phyloP scores from a whole-genome alignment of 192 early-diverging fungal genomes.

The Backusella luteola region DNA sequence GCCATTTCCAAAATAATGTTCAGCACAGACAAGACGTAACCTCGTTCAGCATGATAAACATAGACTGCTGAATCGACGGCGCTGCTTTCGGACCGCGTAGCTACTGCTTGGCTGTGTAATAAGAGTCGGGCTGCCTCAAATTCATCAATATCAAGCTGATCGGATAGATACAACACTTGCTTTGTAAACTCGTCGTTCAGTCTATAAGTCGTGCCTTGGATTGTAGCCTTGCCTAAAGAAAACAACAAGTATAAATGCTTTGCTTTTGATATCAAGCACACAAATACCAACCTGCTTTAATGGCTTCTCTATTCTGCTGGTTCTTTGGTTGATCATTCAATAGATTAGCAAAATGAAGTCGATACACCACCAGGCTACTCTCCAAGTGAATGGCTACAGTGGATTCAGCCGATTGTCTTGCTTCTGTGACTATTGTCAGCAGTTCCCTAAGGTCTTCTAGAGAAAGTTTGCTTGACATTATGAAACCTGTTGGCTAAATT shows the following conservation, averaged over 20 bases:
- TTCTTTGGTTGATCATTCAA: neutral
- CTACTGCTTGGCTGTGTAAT: constrained; percentile 39
- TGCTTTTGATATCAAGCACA: neutral
- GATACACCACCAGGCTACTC: neutral
- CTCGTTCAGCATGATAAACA: constrained; percentile 65
- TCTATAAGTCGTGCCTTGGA: constrained; percentile 58
- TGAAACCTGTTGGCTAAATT: neutral
- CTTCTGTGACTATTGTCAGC: neutral
- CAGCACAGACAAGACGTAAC: constrained; percentile 56
- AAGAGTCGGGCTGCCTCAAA: constrained; percentile 64
- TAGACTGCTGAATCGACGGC: constrained; percentile 62
- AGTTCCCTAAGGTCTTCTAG: neutral
- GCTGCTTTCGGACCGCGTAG: constrained; percentile 8
- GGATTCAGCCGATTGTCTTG: neutral
- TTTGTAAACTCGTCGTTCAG: constrained; percentile 70
- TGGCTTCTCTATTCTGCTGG: neutral
- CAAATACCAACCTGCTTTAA: neutral
- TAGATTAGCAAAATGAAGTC: neutral
- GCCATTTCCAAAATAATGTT: constrained; percentile 12
- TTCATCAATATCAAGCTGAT: constrained; percentile 81
- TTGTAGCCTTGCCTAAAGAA: constrained; percentile 44
- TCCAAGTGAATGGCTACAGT: neutral
- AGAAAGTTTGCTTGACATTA: neutral
- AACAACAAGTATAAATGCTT: neutral
- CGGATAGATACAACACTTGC: constrained; percentile 67